Base-by-base conservation (phyloP, 176 grass and related monocot genomes). In the Hyparrhenia diplandra region DNA sequence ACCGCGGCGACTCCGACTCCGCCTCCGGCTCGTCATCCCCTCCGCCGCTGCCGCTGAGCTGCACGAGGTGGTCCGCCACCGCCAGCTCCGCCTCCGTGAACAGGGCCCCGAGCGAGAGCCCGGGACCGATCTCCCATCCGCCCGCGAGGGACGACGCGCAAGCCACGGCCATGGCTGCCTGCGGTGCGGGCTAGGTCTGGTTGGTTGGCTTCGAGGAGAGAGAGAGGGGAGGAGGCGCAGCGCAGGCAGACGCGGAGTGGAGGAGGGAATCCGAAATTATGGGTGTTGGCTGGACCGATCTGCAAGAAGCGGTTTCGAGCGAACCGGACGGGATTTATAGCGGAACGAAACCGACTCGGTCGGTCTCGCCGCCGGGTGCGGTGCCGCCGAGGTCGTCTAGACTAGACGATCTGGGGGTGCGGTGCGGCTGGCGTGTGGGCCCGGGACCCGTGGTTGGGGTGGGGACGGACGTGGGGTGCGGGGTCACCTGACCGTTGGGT, bases 81-180 rank as follows among this genome's bases (percentile, higher is more conserved):
- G 72, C 91, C 37, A 97, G 73, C 73, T 97, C 94, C 6, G 84
- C 73, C 34, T 77, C 83, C 37, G 94, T 89, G 78, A 93, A 93
- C 65, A 84, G 42, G 20, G 36, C 84, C 4, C 60, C 78, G 40
- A 75, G 51, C 81, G 46, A 14, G 0, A 49, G 17, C n/a, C 14
- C 3, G 5, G 39, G 39, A 0, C 39, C 59, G 42, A 36, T 32
- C 60, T 35, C 79, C 55, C 79, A 51, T 12, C 64, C 42, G 13
- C 29, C 2, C 25, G 27, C 62, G 6, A 42, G 69, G 6, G 39
- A 13, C 67, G 59, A 13, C 68, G 60, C 10, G 55, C 32, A 64
- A 0, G 75, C 32, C 81, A 81, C 57, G 82, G 62, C 70, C 18
- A 75, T 13, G 34, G 31, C 66, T 41, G 8, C 2, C n/a, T n/a